phyloP scores from a whole-genome alignment of 345 rosid genomes.

The Gossypium sturtianum region DNA sequence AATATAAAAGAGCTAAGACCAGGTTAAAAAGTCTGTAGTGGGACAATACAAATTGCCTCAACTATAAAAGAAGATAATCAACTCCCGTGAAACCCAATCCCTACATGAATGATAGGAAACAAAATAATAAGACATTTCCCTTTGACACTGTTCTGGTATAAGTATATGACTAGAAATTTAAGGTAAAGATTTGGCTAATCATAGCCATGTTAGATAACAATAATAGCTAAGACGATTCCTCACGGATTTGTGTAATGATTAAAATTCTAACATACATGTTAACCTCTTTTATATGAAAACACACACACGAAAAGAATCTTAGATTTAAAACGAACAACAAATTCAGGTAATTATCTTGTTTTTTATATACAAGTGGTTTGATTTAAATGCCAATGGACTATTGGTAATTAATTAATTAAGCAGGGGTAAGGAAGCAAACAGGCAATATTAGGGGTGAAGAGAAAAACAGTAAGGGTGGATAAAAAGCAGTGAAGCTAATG shows the following conservation, averaged over 20 bases:
- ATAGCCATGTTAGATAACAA: not conserved
- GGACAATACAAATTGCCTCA: conserved; percentile 4
- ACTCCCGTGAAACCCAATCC: conserved; percentile 40
- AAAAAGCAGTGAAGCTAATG: conserved; percentile 1
- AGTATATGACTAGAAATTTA: not conserved
- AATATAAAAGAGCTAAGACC: conserved; percentile 1
- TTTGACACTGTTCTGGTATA: not conserved
- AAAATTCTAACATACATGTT: not conserved
- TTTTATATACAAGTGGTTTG: not conserved
- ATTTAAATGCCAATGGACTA: not conserved
- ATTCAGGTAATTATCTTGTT: too few relatives aligned
- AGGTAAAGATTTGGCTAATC: not conserved
- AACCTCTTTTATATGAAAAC: not conserved
- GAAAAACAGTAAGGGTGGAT: conserved; percentile 1
- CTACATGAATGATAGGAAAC: not conserved
- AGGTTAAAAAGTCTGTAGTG: not conserved
- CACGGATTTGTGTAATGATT: conserved; percentile 19
- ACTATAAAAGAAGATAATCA: conserved; percentile 17
- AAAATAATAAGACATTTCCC: not conserved
- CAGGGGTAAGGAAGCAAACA: not conserved
- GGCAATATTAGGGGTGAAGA: not conserved
- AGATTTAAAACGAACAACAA: too few relatives aligned
- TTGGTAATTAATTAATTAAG: conserved; percentile 6
- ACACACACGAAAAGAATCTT: too few relatives aligned
- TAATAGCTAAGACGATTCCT: conserved; percentile 12